Evolutionary conservation across 306 rosid genomes (phyloP), one percentile per base, ranked within the genome.

Genomic region (Cucurbita maxima): DNA sequence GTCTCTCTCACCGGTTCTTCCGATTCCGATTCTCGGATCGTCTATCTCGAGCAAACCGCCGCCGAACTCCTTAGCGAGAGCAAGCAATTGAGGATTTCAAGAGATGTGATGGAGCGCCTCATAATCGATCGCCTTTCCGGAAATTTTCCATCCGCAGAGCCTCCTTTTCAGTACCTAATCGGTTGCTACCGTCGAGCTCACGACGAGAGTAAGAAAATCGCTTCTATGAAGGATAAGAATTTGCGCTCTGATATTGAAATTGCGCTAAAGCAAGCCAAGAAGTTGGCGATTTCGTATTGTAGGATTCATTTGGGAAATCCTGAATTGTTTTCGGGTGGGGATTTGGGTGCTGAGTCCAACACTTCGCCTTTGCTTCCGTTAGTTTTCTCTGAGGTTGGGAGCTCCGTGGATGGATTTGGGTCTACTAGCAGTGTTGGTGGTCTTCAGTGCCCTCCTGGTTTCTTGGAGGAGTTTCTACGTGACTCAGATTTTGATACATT

Each of bases 41-140:
- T 87, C 16, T 91, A 91, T 82, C 44, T 95, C 73, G 99, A 89
- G 76, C 51, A 78, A 76, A 84, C 97, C 20, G 99, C 97, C 2
- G 99, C 99, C 7, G 97, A 91, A 81, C 80, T 95, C 79, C 88
- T 95, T 36, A 95, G 97, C 82, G 99, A 95, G 44, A 84, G 89
- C 4, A 88, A 89, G 45, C 83, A 80, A 10, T 79, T 95, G 61
- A 78, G 80, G 67, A 89, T 95, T 50, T 84, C 90, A 3, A 81
- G 89, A 40, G 99, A 95, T 73, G 75, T 76, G 30, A 87, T 87
- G 90, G 99, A 95, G 80, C 43, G 92, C 54, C 57, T 91, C 60
- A 71, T 95, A 5, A 83, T 95, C 77, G 99, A 95, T 86, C 96
- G 99, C 0, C 87, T 95, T 19, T 85, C 88, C 15, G 89, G 90